Percentiles rank a stretch among this genome's conserved stretches.
Evolutionary conservation across 1,139 yeast genomes (phyloP).

Genomic region (Magnusiomyces ingens): DNA sequence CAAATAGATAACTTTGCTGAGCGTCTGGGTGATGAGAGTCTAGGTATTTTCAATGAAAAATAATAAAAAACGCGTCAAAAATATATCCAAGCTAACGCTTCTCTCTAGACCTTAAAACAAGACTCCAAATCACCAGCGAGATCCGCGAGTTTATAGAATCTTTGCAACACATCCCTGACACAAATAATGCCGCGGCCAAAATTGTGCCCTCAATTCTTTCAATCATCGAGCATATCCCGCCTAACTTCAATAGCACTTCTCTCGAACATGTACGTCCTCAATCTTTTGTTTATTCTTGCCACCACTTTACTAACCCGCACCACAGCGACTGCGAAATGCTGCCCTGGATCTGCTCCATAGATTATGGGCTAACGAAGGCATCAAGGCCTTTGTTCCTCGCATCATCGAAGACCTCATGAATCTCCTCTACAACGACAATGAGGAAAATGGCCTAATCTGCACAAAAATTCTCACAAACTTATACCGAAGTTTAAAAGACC

Average conservation of each 20-base stretch:
- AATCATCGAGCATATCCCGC: constrained; percentile 59
- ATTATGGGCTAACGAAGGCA: constrained; percentile 73
- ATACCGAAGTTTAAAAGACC: constrained; percentile 75
- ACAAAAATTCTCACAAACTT: constrained; percentile 85
- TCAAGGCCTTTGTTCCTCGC: constrained; percentile 61
- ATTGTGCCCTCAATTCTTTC: constrained; percentile 30
- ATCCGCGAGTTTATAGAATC: constrained; percentile 80
- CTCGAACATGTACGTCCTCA: constrained; percentile 27
- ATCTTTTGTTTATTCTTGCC: not conserved
- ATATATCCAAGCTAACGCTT: constrained; percentile 12
- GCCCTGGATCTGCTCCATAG: constrained; percentile 76
- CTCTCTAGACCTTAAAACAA: constrained; percentile 45
- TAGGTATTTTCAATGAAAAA: constrained; percentile 14
- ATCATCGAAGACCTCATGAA: constrained; percentile 57
- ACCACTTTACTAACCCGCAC: constrained; percentile 8
- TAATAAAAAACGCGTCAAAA: not conserved
- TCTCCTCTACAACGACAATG: constrained; percentile 71
- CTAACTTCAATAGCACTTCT: constrained; percentile 45
- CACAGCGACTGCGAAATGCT: constrained; percentile 54
- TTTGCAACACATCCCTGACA: constrained; percentile 72
- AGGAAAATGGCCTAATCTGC: constrained; percentile 89
- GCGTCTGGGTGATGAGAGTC: constrained; percentile 18
- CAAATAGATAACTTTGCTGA: constrained; percentile 19
- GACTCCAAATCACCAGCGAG: constrained; percentile 68
- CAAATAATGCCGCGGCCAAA: constrained; percentile 40